Base-by-base conservation (phyloP, 2,329 filamentous ascomycete species). In the Talaromyces albobiverticillius region DNA sequence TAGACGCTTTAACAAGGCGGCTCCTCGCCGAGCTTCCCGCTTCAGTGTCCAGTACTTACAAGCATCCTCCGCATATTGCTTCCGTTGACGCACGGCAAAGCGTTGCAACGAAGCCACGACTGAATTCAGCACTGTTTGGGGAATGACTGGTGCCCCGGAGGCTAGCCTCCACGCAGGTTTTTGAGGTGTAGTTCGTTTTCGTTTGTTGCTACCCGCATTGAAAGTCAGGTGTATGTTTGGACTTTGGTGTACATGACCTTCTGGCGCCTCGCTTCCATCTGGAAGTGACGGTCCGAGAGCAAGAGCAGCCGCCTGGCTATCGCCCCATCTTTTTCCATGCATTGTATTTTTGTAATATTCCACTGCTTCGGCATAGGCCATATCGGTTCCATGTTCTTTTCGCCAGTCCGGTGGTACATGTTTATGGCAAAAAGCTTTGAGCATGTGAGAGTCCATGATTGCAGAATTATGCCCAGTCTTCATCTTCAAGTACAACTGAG, bases 31-130 rank as follows among this genome's bases (percentile, higher is more conserved):
- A 58, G 93, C 89, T 71, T 99, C 94, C 53, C 94, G 85, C 75
- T 99, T 99, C 59, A 99, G 73, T 0, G 94, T 97, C 94, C 94
- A 99, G 73, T 97, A 99, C 62, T 90, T 91, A 75, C 93, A 97
- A 2, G 89, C 89, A 70, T 96, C 93, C 54, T 90, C 87, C 2
- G 95, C 86, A 69, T 90, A 99, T 57, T 96, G 92, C 67, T 95
- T 96, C 50, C 91, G 85, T 67, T 94, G 95, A 26, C 88, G 84
- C 32, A 89, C 79, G n/a, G 84, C 83, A 68, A 97, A 97, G 46
- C 90, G 85, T 58, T 87, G 83, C 31, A 99, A 80, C 0, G 92
- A 89, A 42, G 84, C 83, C 62, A 96, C 89, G 20, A 99, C 90
- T 25, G 87, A 86, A 60, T 93, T 88, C 58, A 91, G 91, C 3